phyloP scores from a whole-genome alignment of 768 basidiomycete species.

The Lactarius hengduanensis region DNA sequence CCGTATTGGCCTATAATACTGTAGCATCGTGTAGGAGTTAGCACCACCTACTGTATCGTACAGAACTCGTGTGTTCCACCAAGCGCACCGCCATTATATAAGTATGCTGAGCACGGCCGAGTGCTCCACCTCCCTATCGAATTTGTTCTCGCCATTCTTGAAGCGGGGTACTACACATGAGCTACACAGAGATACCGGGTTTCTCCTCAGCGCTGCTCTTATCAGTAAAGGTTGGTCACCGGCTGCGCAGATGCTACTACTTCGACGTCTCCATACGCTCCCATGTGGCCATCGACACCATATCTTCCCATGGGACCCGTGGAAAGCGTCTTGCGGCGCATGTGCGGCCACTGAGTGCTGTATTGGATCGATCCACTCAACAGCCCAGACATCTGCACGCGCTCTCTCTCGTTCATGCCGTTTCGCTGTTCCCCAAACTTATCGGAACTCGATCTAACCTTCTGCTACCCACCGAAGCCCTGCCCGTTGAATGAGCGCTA shows the following conservation, averaged over 20 bases:
- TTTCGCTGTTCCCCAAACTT: conserved; percentile 59
- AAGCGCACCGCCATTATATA: background rate
- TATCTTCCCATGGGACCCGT: conserved; percentile 46
- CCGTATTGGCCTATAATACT: background rate
- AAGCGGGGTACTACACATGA: conserved; percentile 35
- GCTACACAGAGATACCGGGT: conserved; percentile 36
- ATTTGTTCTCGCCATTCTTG: conserved; percentile 60
- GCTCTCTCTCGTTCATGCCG: conserved; percentile 55
- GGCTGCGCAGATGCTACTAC: conserved; percentile 64
- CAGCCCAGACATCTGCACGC: conserved; percentile 59
- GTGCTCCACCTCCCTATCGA: conserved; percentile 52
- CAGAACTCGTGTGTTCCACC: no score
- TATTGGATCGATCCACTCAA: conserved; percentile 55
- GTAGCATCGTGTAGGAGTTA: background rate
- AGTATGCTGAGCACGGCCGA: background rate
- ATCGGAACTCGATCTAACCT: conserved; percentile 50
- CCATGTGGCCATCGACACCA: conserved; percentile 51
- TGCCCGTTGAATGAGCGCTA: conserved; percentile 24
- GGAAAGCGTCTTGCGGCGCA: conserved; percentile 47
- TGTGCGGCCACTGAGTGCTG: conserved; percentile 56
- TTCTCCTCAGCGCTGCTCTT: conserved; percentile 52
- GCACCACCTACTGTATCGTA: background rate
- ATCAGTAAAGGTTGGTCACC: conserved; percentile 67
- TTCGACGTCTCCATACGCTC: conserved; percentile 55
- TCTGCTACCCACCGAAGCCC: conserved; percentile 58